These are phyloP conservation scores for Claviceps citrina DNA, from an alignment of 2,329 filamentous ascomycete genomes.

Conservation along the genomic window DNA sequence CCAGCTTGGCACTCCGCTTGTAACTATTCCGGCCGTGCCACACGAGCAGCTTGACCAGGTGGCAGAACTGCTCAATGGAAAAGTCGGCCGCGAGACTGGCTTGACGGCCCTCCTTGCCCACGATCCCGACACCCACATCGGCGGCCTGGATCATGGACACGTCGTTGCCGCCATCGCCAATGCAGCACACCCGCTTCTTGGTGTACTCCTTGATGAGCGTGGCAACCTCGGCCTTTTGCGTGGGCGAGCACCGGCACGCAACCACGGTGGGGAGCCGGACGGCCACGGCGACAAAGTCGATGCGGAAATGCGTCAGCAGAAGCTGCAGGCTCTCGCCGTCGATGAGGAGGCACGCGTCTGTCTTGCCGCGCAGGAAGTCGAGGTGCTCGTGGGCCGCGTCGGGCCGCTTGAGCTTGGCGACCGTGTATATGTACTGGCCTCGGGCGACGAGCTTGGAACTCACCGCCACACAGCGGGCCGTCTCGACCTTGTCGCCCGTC, in stretches of 20 bases:
- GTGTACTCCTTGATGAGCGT: slow-evolving; percentile 80
- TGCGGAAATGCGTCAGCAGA: slow-evolving; percentile 67
- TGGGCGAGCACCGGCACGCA: slow-evolving; percentile 90
- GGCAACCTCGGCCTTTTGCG: slow-evolving; percentile 90
- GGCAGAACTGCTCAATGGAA: slow-evolving; percentile 86
- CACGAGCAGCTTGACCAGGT: slow-evolving; percentile 90
- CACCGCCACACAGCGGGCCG: slow-evolving; percentile 87
- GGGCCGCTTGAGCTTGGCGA: slow-evolving; percentile 70
- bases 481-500: slow-evolving; percentile 96
- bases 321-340: slow-evolving; percentile 82
- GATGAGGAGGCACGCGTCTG: slow-evolving; percentile 76
- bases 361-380: slow-evolving; percentile 75
- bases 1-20: slow-evolving; percentile 86
- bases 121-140: slow-evolving; percentile 93
- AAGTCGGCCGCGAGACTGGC: slow-evolving; percentile 93
- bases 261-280: slow-evolving; percentile 83
- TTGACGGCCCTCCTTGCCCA: slow-evolving; percentile 92
- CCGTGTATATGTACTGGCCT: slow-evolving; percentile 90
- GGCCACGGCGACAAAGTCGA: slow-evolving; percentile 75
- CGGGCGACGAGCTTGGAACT: slow-evolving; percentile 85
- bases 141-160: slow-evolving; percentile 98
- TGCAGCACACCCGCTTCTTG: slow-evolving; percentile 91
- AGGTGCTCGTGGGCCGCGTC: slow-evolving; percentile 76
- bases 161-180: slow-evolving; percentile 95
- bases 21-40: slow-evolving; percentile 98